A percentile compares a stretch with the other conserved stretches of the same genome.
These are phyloP conservation scores for Fusarium metavorans DNA, from an alignment of 2,329 filamentous ascomycete genomes.

Conservation along the genomic window DNA sequence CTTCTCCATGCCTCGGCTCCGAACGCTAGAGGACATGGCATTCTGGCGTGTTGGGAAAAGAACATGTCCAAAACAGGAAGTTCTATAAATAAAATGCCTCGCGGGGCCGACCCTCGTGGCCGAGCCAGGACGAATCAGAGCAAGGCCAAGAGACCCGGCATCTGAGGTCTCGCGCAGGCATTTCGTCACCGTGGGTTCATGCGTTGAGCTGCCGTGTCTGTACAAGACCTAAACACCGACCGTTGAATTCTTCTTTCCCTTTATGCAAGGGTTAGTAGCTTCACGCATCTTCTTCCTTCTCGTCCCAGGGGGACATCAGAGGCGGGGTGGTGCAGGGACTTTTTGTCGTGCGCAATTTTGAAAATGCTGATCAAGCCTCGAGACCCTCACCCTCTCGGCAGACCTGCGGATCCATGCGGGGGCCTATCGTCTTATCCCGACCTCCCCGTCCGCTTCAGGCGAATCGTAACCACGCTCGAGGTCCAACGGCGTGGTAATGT, in stretches of 20 bases:
- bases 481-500: slow-evolving; percentile 33
- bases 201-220: slow-evolving; percentile 1
- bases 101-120: slow-evolving; percentile 23
- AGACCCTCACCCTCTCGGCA: slow-evolving; percentile 25
- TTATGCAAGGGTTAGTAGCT: background rate
- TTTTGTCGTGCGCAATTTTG: slow-evolving; percentile 35
- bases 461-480: slow-evolving; percentile 28
- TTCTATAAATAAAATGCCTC: slow-evolving; percentile 40
- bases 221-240: background rate
- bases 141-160: slow-evolving; percentile 5
- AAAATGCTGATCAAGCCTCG: slow-evolving; percentile 35
- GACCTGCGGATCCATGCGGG: slow-evolving; percentile 37
- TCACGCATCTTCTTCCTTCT: background rate
- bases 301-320: background rate
- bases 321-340: slow-evolving; percentile 21
- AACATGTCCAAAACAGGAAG: slow-evolving; percentile 11
- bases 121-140: slow-evolving; percentile 25
- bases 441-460: slow-evolving; percentile 22
- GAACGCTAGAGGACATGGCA: slow-evolving; percentile 6
- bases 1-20: background rate
- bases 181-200: slow-evolving; percentile 34
- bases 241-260: background rate
- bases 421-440: slow-evolving; percentile 23
- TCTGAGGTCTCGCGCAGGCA: slow-evolving; percentile 9
- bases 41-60: background rate